These are phyloP conservation scores for Microdochium nivale DNA, from an alignment of 2,329 filamentous ascomycete genomes.

Conservation along the genomic window DNA sequence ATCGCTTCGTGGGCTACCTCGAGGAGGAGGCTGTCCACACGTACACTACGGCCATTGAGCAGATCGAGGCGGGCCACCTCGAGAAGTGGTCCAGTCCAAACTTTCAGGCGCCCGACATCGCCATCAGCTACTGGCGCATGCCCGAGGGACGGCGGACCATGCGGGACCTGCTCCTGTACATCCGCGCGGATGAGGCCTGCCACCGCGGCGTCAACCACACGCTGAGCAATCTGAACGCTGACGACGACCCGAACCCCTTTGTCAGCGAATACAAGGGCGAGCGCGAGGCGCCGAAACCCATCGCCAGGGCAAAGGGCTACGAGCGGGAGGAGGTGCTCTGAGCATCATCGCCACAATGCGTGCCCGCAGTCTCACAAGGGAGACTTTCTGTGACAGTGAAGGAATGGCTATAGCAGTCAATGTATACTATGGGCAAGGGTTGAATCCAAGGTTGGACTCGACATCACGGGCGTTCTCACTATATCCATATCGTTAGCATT, in stretches of 20 bases:
- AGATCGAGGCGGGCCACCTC: constrained; percentile 76
- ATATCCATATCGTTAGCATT: background rate
- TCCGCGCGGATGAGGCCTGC: constrained; percentile 81
- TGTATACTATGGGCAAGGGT: background rate
- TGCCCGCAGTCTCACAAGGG: too few relatives aligned
- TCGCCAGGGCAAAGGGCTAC: constrained; percentile 63
- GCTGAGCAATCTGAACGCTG: constrained; percentile 77
- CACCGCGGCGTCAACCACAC: constrained; percentile 97
- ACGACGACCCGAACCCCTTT: constrained; percentile 86
- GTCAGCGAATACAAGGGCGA: constrained; percentile 71
- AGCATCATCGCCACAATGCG: constrained; percentile 2
- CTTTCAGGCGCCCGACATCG: constrained; percentile 78
- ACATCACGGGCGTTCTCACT: background rate
- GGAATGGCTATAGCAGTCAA: too few relatives aligned
- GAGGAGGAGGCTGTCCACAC: constrained; percentile 97
- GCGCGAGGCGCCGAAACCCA: constrained; percentile 56
- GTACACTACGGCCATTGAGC: constrained; percentile 81
- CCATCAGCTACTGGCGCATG: constrained; percentile 90
- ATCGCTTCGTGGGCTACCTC: constrained; percentile 93
- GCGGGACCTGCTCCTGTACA: constrained; percentile 79
- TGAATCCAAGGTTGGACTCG: background rate
- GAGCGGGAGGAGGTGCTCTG: constrained; percentile 75
- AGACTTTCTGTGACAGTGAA: too few relatives aligned
- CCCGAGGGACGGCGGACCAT: constrained; percentile 75
- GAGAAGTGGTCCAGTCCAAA: constrained; percentile 67